Evolutionary conservation across 2,329 filamentous ascomycete species (phyloP), one percentile per base, ranked within the genome.

Genomic region (Exophiala sp.): DNA sequence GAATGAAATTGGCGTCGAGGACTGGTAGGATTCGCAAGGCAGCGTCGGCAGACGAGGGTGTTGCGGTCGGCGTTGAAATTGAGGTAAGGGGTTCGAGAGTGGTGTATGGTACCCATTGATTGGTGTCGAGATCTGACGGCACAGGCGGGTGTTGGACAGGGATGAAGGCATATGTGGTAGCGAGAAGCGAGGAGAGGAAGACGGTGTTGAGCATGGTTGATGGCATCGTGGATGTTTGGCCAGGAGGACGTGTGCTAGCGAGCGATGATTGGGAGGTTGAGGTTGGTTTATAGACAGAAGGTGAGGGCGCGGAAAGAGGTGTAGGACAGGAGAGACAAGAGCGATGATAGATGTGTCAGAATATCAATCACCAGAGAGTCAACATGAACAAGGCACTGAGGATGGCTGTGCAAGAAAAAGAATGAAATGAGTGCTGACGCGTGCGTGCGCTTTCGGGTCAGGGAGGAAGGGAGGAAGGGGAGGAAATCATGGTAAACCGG

Each of bases 121-220:
- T 34, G 5, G 48, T 43, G 24, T 58, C 55, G 23, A 53, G 35
- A 19, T 51, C 48, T 9, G 49, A 30, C 18, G 55, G 53, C 7
- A 56, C 24, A 23, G 50, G 39, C 21, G 47, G 38, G 49, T 52
- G 46, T 32, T 52, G 35, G 13, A 53, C 16, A 5, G 49, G 52
- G 21, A 55, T 43, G 23, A 51, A 58, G 27, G 52, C 55, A 23
- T 42, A 32, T 18, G 53, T 37, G 34, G 34, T 37, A 30, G 40
- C 39, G 19, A 54, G 43, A 35, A 58, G 48, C 34, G 53, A 46
- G 16, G 48, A 46, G 30, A 58, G 38, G 37, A 58, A 47, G 24
- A 56, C 14, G 4, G 50, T 45, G 18, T 8, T 37, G 34, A 37
- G 14, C 13, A 13, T 8, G 8, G 34, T 18, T n/a, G 2, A n/a